phyloP scores from a whole-genome alignment of 208 protist genomes.

The Wallacemonas sp. region DNA sequence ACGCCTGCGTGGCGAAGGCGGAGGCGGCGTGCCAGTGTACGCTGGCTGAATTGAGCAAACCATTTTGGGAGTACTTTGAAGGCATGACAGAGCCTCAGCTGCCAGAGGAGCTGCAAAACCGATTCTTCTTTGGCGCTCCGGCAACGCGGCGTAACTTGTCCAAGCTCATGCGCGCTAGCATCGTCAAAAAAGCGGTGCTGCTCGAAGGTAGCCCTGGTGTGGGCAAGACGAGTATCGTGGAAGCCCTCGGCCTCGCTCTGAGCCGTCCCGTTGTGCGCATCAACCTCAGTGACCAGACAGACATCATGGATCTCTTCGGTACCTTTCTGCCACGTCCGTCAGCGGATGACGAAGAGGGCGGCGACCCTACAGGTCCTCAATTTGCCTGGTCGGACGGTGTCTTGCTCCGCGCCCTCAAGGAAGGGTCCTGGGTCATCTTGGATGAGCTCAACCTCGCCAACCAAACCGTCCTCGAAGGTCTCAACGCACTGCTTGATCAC shows the following conservation, averaged over 20 bases:
- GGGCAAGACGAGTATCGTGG: slow-evolving; percentile 99
- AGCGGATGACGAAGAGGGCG: slow-evolving; percentile 21
- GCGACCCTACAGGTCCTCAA: slow-evolving; percentile 51
- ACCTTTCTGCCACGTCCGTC: slow-evolving; percentile 78
- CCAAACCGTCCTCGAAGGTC: slow-evolving; percentile 99
- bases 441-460: slow-evolving; percentile 99
- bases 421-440: slow-evolving; percentile 99
- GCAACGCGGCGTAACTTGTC: slow-evolving; percentile 97
- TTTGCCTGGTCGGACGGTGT: slow-evolving; percentile 99
- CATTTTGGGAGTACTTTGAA: slow-evolving; percentile 77
- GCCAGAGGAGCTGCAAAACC: slow-evolving; percentile 57
- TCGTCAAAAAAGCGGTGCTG: slow-evolving; percentile 96
- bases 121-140: slow-evolving; percentile 95
- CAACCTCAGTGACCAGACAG: slow-evolving; percentile 99
- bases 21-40: slow-evolving; percentile 15
- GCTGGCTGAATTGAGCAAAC: slow-evolving; percentile 25
- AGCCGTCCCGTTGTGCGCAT: slow-evolving; percentile 97
- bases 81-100: slow-evolving; percentile 77
- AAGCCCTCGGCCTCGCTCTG: slow-evolving; percentile 92
- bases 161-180: slow-evolving; percentile 93
- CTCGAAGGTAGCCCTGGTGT: slow-evolving; percentile 98
- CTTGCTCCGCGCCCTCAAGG: slow-evolving; percentile 95
- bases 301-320: slow-evolving; percentile 98
- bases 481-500: slow-evolving; percentile 99
- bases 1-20: slow-evolving; percentile 17